Evolutionary conservation across 1,284 basidiomycete species (phyloP).

Genomic region (Ceratobasidium sp.): DNA sequence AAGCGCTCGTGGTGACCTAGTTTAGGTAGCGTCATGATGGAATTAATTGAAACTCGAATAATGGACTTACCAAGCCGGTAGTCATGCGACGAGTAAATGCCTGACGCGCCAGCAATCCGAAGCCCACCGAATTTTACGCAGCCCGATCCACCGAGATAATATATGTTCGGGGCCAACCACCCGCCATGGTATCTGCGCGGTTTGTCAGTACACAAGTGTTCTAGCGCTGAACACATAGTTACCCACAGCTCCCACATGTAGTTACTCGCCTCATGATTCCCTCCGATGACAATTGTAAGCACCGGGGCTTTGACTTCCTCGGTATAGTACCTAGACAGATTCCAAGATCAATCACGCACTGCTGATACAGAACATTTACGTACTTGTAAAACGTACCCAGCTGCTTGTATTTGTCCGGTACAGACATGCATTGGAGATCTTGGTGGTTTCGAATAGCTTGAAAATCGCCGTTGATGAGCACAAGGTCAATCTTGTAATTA

Average conservation of each 20-base stretch:
- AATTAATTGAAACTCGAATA: conserved; percentile 35
- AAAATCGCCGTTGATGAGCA: conserved; percentile 96
- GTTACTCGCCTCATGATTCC: conserved; percentile 97
- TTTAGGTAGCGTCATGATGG: conserved; percentile 66
- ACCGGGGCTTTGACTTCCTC: conserved; percentile 84
- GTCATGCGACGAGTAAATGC: conserved; percentile 89
- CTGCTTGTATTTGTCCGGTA: conserved; percentile 87
- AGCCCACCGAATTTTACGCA: conserved; percentile 88
- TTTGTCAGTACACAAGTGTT: neutral
- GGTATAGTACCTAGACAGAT: conserved; percentile 78
- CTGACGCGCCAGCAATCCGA: conserved; percentile 88
- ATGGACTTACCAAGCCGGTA: conserved; percentile 73
- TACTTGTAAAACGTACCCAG: conserved; percentile 89
- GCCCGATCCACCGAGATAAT: conserved; percentile 93
- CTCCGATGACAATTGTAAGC: conserved; percentile 94
- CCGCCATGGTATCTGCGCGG: conserved; percentile 86
- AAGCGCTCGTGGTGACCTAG: conserved; percentile 63
- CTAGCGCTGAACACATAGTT: conserved; percentile 14
- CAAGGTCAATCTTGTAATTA: conserved; percentile 77
- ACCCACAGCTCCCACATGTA: conserved; percentile 96
- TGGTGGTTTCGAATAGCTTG: conserved; percentile 88
- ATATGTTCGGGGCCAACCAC: conserved; percentile 97
- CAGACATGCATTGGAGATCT: conserved; percentile 91
- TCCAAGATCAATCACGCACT: neutral
- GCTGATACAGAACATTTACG: conserved; percentile 46